Percentiles rank a stretch among this genome's conserved stretches.
Conservation (phyloP, 1,284 basidiomycete species). For the Exobasidium rhododendri region DNA sequence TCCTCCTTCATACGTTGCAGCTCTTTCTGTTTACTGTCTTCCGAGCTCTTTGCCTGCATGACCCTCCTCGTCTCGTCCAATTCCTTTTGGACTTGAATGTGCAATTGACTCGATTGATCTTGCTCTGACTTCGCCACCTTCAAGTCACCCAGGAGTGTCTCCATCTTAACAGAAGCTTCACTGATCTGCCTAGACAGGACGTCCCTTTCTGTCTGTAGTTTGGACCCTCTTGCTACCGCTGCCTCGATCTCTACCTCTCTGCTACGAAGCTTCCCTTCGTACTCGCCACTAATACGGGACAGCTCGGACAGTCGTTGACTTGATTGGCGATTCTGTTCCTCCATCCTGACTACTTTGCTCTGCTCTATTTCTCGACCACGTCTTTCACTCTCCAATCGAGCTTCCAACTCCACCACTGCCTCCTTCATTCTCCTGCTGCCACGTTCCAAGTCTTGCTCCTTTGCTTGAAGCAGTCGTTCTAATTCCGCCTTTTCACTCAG, state of each 20-base stretch:
- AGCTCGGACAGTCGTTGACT: conserved; percentile 77
- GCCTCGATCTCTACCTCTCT: conserved; percentile 72
- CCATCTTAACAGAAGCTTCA: conserved; percentile 68
- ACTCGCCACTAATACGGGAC: conserved; percentile 71
- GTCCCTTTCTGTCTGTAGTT: conserved; percentile 60
- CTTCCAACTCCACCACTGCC: conserved; percentile 69
- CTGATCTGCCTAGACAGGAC: conserved; percentile 59
- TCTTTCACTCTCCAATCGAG: conserved; percentile 67
- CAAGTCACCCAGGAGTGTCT: conserved; percentile 68
- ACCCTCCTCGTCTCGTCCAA: conserved; percentile 72
- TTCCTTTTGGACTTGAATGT: conserved; percentile 73
- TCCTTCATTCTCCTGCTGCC: conserved; percentile 73
- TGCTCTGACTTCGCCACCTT: conserved; percentile 66
- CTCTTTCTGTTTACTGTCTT: conserved; percentile 78
- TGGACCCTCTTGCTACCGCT: conserved; percentile 58
- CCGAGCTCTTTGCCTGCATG: conserved; percentile 78
- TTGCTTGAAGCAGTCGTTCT: conserved; percentile 67
- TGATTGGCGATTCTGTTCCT: conserved; percentile 57
- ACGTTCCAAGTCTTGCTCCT: conserved; percentile 74
- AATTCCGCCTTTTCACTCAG: conserved; percentile 65
- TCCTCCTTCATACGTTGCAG: conserved; percentile 82
- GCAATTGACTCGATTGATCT: conserved; percentile 64
- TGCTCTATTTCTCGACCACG: conserved; percentile 57
- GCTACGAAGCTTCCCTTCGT: conserved; percentile 71
- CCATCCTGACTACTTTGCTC: conserved; percentile 32